Evolutionary conservation across 2,329 filamentous ascomycete species (phyloP).

Genomic region (Talaromyces albobiverticillius): DNA sequence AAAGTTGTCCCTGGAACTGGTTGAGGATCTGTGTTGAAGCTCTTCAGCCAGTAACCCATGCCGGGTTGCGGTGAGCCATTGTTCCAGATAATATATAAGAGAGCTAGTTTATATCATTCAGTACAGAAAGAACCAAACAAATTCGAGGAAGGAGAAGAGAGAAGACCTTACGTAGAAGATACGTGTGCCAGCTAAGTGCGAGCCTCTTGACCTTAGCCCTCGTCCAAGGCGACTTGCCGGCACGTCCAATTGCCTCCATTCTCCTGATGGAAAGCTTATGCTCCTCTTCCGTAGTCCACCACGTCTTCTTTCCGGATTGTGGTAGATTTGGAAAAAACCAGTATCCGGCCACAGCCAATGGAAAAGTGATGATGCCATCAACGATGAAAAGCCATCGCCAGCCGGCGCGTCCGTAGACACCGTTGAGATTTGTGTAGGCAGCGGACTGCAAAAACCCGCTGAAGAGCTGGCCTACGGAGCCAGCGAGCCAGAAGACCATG

Average conservation of each 20-base stretch:
- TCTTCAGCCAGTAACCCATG: constrained; percentile 46
- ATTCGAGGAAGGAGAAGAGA: too few species aligned
- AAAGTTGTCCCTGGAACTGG: constrained; percentile 36
- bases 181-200: constrained; percentile 42
- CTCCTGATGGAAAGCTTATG: constrained; percentile 22
- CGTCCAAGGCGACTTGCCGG: constrained; percentile 36
- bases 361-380: constrained; percentile 10
- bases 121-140: neutral
- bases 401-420: constrained; percentile 25
- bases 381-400: constrained; percentile 39
- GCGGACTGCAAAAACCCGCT: constrained; percentile 36
- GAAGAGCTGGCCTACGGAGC: constrained; percentile 33
- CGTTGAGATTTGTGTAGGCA: constrained; percentile 29
- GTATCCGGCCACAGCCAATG: constrained; percentile 7
- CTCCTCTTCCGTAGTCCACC: constrained; percentile 7
- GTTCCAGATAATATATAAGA: constrained; percentile 40
- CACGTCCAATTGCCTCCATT: constrained; percentile 36
- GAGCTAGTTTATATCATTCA: constrained; percentile 18
- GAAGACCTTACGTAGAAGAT: constrained; percentile 30
- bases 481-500: constrained; percentile 33
- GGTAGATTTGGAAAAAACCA: constrained; percentile 11
- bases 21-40: constrained; percentile 33
- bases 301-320: constrained; percentile 8
- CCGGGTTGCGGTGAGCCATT: constrained; percentile 33
- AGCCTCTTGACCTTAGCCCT: constrained; percentile 31